Base-by-base conservation (phyloP, 2,329 filamentous ascomycete genomes). In the Uncinocarpus reesii region DNA sequence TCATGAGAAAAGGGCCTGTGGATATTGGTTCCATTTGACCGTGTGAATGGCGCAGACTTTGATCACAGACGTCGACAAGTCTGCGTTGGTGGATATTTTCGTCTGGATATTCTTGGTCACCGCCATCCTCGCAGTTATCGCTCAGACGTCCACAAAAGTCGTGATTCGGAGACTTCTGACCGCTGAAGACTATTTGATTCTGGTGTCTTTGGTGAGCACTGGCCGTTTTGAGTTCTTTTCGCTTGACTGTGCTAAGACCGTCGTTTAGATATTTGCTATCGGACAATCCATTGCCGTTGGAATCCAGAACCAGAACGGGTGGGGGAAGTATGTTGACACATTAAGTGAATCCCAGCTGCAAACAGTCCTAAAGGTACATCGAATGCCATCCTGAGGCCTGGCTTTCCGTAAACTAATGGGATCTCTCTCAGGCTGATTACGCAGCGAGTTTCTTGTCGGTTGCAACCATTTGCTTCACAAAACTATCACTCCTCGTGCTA, bases 401-500 rank as follows among this genome's bases (percentile, higher is more conserved):
- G 15, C 36, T 40, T 28, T n/a, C 16, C 7, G 24, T 2, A 41
- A 40, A 34, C 43, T 44, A 26, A 36, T 6, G 7, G 18, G 20
- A n/a, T n/a, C n/a, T n/a, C 26, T 42, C 32, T 23, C 29, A 62
- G 60, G 53, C 53, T 34, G 56, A 58, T 26, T 62, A 62, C 49
- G 56, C 58, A 16, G 56, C 58, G 7, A 57, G 47, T 7, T 52
- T 60, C 2, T 49, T 61, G 8, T 53, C 61, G 15, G 54, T 62
- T 37, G 20, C 54, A 8, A 55, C 56, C 24, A 51, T 62, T 15
- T 56, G 57, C 8, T 55, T 61, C 34, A 60, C 60, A 8, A 62
- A 62, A 38, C 51, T 62, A 8, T 56, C 56, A 21, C 50, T 62
- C 24, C 52, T 58, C 13, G 54, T 57, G 6, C 60, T 62, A 31